These are phyloP conservation scores for Allium cepa DNA, from an alignment of 106 monocot genomes.

Conservation along the genomic window DNA sequence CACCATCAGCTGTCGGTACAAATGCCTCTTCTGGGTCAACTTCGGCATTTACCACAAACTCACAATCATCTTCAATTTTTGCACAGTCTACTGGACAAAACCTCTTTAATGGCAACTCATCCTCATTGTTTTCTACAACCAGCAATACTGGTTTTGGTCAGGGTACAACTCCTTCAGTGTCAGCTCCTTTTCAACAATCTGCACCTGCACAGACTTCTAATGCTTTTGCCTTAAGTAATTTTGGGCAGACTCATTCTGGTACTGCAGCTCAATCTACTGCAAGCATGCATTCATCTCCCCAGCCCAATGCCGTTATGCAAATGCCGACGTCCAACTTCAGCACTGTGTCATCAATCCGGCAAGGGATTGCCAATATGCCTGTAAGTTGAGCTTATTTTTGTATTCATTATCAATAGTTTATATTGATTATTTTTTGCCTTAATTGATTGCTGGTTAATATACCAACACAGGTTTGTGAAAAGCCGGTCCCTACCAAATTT, in stretches of 20 bases:
- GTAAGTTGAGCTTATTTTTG: background rate
- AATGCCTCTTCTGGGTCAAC: too few relatives aligned
- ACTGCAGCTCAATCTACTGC: background rate
- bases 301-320: background rate
- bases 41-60: too few relatives aligned
- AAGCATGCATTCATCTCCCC: background rate
- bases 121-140: too few relatives aligned
- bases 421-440: background rate
- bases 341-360: background rate
- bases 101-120: too few relatives aligned
- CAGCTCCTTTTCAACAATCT: constrained; percentile 29
- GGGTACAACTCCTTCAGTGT: background rate
- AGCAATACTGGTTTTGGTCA: too few relatives aligned
- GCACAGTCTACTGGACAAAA: too few relatives aligned
- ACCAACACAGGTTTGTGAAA: background rate
- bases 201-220: constrained; percentile 11
- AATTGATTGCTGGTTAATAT: too few relatives aligned
- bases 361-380: constrained; percentile 8
- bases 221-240: constrained; percentile 52
- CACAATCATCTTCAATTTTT: too few relatives aligned
- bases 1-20: too few relatives aligned
- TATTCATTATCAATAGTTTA: background rate
- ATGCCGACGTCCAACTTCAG: background rate
- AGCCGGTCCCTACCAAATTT: background rate
- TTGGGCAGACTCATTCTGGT: constrained; percentile 42